Evolutionary conservation across 108 stramenopile species (phyloP).

Genomic region (Skeletonema potamos): DNA sequence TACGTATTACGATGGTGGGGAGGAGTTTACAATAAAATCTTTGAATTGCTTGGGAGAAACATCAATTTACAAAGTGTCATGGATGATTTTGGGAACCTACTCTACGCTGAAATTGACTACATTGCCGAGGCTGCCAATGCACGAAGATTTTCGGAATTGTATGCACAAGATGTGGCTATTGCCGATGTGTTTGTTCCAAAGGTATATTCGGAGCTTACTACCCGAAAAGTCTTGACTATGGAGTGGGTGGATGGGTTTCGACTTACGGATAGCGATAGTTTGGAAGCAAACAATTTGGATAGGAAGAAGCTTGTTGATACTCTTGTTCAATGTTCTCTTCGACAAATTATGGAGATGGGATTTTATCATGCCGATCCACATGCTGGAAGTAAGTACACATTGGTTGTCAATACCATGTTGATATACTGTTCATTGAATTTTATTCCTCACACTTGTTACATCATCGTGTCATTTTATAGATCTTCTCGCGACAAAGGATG

Average conservation of each 20-base stretch:
- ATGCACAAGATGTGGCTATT: constrained; percentile 74
- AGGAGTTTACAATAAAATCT: constrained; percentile 78
- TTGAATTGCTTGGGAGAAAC: constrained; percentile 74
- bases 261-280: constrained; percentile 73
- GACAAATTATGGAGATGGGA: constrained; percentile 95
- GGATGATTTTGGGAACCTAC: constrained; percentile 94
- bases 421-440: constrained; percentile 76
- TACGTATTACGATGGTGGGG: constrained; percentile 94
- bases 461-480: background rate
- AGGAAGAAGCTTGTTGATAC: constrained; percentile 86
- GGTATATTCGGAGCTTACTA: constrained; percentile 88
- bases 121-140: constrained; percentile 96
- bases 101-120: constrained; percentile 97
- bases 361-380: constrained; percentile 74
- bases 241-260: constrained; percentile 95
- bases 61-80: constrained; percentile 91
- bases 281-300: constrained; percentile 73
- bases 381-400: constrained; percentile 52
- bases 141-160: constrained; percentile 91
- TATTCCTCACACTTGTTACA: constrained; percentile 89
- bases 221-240: constrained; percentile 92
- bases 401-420: constrained; percentile 52
- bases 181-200: constrained; percentile 92
- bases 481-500: constrained; percentile 68
- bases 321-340: constrained; percentile 89